Evolutionary conservation across 2,329 filamentous ascomycete genomes (phyloP), one percentile per base, ranked within the genome.

Genomic region (Colletotrichum godetiae): DNA sequence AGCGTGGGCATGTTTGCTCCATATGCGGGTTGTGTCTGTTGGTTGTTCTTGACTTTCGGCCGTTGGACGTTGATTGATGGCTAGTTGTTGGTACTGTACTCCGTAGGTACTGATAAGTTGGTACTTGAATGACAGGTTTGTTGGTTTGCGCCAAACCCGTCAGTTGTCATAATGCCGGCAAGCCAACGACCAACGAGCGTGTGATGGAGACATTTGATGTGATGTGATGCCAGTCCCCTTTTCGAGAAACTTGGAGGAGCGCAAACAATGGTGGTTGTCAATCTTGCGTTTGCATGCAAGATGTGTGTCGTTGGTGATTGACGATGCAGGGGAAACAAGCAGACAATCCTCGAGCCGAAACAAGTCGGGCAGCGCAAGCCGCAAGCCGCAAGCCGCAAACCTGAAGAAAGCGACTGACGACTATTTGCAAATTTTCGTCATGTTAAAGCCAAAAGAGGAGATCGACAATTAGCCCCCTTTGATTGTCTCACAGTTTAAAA

Each of bases 1-100:
- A 63, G 60, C 33, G n/a, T 22, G 60, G 10, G 60, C n/a, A 27
- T 27, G 60, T 63, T 53, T 63, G 60, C 33, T 33, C n/a, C 60
- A 35, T 33, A 46, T 22, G 46, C 27, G 11, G 35, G 35, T 15
- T 53, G 12, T 56, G 31, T 56, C 24, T 65, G 11, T 31, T 57
- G 49, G 49, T 42, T 22, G 49, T 65, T 37, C n/a, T 35, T 56
- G 62, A 13, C 11, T 27, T 49, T 64, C 35, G 49, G 37, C 33
- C 12, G 29, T 53, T 27, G 46, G 60, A 13, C 6, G 46, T 35
- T 31, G 37, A 24, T 24, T 27, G 42, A 46, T 46, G 15, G 42
- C 42, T 46, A 4, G 42, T 19, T 46, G 7, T n/a, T 46, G 42
- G 6, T 13, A 37, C 15, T 11, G 33, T n/a, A n/a, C n/a, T n/a